A percentile compares a stretch with the other conserved stretches of the same genome.
These are phyloP conservation scores for Panaeolus papilionaceus DNA, from an alignment of 768 basidiomycete species.

Conservation along the genomic window DNA sequence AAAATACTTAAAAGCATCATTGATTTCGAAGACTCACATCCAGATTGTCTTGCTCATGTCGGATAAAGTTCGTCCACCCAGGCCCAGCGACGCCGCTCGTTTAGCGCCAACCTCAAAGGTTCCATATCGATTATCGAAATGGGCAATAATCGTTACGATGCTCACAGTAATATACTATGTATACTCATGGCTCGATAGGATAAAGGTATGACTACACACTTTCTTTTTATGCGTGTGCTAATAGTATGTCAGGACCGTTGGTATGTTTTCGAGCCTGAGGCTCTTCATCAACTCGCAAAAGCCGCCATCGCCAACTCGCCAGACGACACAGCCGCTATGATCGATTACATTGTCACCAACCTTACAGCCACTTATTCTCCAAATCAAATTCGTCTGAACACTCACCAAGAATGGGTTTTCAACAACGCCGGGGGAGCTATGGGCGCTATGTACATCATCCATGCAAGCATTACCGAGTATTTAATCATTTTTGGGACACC, in stretches of 20 bases:
- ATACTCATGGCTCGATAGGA: background rate
- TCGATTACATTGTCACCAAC: constrained; percentile 81
- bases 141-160: background rate
- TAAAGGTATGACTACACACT: background rate
- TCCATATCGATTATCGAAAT: background rate
- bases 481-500: constrained; percentile 96
- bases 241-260: constrained; percentile 67
- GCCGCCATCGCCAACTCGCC: constrained; percentile 72
- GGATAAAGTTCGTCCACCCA: background rate
- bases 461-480: constrained; percentile 97
- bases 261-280: constrained; percentile 83
- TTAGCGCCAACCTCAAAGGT: background rate
- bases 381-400: constrained; percentile 56
- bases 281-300: constrained; percentile 75
- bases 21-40: too few relatives aligned
- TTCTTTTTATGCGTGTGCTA: background rate
- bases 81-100: too few relatives aligned
- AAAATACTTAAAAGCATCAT: background rate
- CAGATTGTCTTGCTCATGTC: background rate
- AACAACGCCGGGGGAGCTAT: constrained; percentile 98
- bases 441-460: constrained; percentile 98
- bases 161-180: background rate
- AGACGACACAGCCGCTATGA: constrained; percentile 73
- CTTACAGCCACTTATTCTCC: constrained; percentile 76
- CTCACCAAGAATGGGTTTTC: constrained; percentile 88